Conservation (phyloP, 768 basidiomycete species). For the Pleurotus sapidus region DNA sequence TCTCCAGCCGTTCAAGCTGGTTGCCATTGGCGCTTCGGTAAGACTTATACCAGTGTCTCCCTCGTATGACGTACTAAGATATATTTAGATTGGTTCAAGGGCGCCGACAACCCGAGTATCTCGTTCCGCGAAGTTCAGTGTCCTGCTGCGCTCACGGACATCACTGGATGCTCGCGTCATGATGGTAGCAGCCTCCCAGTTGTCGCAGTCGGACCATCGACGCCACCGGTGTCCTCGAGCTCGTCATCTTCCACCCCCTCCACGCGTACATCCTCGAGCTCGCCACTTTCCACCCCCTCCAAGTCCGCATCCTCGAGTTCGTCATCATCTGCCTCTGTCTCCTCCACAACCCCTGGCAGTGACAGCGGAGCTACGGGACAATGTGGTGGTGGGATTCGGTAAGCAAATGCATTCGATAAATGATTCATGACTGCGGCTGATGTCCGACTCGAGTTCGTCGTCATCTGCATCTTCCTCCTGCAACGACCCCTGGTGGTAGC, state of each 20-base stretch:
- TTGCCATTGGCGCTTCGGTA: conserved; percentile 7
- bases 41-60: not conserved
- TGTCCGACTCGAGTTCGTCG: not conserved
- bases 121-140: conserved; percentile 3
- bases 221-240: not conserved
- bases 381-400: conserved; percentile 5
- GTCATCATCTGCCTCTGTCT: not conserved
- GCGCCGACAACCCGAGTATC: conserved; percentile 3
- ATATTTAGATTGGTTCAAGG: conserved; percentile 5
- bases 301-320: not conserved
- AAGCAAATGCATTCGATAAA: not conserved
- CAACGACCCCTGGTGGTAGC: not conserved
- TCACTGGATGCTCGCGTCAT: conserved; percentile 4
- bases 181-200: not conserved
- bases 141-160: not conserved
- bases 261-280: not conserved
- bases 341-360: not conserved
- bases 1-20: not conserved
- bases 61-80: not conserved
- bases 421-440: not conserved
- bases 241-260: not conserved
- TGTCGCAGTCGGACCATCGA: not conserved
- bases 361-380: not conserved
- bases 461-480: not conserved
- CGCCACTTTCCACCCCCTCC: not conserved